These are phyloP conservation scores for Xylariales sp. DNA, from an alignment of 2,329 filamentous ascomycete genomes.

Conservation along the genomic window DNA sequence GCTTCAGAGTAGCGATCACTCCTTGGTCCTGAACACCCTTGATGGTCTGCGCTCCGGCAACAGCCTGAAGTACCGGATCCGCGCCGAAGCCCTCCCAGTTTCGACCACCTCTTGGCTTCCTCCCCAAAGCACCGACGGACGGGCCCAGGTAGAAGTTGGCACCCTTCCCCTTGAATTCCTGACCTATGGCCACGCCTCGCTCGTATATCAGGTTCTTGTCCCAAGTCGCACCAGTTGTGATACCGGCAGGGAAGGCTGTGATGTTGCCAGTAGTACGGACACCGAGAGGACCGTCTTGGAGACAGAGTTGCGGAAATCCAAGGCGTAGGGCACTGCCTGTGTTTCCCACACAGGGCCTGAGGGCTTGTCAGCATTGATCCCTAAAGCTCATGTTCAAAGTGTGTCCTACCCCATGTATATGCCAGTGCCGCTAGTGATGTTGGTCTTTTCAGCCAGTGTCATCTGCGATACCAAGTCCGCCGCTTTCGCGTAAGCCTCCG, in stretches of 20 bases:
- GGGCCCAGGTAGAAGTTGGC: conserved; percentile 68
- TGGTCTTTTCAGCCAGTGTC: conserved; percentile 78
- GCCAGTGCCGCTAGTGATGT: conserved; percentile 68
- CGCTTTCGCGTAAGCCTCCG: conserved; percentile 65
- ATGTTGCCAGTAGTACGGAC: conserved; percentile 69
- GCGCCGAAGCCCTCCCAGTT: conserved; percentile 73
- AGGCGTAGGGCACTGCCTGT: conserved; percentile 66
- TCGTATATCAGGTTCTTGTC: conserved; percentile 68
- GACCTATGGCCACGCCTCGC: conserved; percentile 62
- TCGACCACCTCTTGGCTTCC: conserved; percentile 67
- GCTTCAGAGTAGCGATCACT: conserved; percentile 54
- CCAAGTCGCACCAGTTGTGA: conserved; percentile 70
- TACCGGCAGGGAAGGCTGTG: conserved; percentile 75
- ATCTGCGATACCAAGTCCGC: conserved; percentile 64
- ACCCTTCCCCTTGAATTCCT: conserved; percentile 70
- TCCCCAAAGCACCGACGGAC: conserved; percentile 64
- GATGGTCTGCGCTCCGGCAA: conserved; percentile 46
- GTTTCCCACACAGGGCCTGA: conserved; percentile 67
- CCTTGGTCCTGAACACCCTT: conserved; percentile 52
- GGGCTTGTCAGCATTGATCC: neutral
- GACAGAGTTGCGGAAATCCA: conserved; percentile 66
- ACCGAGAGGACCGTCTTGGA: conserved; percentile 68
- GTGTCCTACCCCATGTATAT: conserved; percentile 58
- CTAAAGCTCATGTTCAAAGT: neutral
- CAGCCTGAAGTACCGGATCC: conserved; percentile 61